Evolutionary conservation across 2,329 filamentous ascomycete species (phyloP).

Genomic region (Ophiostoma triangulosporum): DNA sequence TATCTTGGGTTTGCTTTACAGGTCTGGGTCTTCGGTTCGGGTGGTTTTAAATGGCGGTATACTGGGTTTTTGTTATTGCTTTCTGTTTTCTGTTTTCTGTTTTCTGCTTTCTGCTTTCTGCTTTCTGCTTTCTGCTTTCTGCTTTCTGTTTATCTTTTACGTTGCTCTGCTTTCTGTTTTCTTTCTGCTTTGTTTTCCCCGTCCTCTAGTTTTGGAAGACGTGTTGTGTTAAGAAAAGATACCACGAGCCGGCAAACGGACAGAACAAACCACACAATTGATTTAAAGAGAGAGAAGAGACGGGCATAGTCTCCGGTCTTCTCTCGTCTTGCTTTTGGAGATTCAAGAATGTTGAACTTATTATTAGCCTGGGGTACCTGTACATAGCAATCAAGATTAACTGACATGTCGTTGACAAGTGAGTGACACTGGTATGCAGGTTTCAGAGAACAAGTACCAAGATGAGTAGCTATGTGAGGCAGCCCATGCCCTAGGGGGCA

Average conservation of each 20-base stretch:
- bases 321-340: neutral
- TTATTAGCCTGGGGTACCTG: neutral
- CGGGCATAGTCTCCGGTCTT: neutral
- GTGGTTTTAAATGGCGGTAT: neutral
- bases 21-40: neutral
- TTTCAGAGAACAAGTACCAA: too few relatives aligned
- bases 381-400: neutral
- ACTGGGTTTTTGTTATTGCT: neutral
- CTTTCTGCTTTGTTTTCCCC: neutral
- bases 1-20: neutral
- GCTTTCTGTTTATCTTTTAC: neutral
- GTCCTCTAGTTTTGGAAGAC: neutral
- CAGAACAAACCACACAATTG: constrained; percentile 1
- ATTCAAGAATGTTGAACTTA: neutral
- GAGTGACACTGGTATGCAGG: too few relatives aligned
- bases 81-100: neutral
- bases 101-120: neutral
- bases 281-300: neutral
- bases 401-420: neutral
- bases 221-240: constrained; percentile 1
- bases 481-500: too few relatives aligned
- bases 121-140: neutral
- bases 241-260: constrained; percentile 2
- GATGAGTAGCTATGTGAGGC: too few relatives aligned
- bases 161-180: neutral